Conservation (phyloP, 345 rosid species). For the Eucalyptus sp. region DNA sequence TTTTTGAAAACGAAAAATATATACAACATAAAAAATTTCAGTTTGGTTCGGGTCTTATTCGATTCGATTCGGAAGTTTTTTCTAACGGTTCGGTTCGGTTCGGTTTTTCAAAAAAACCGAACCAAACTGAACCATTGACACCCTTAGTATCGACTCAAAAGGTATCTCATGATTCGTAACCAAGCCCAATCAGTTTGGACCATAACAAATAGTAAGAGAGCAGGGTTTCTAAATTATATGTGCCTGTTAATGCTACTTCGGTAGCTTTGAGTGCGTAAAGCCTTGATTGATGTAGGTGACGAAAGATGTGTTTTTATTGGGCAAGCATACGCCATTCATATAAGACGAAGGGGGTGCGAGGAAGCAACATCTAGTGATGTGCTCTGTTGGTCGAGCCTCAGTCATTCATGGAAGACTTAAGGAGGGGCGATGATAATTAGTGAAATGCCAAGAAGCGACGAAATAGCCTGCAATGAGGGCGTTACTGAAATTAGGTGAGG, state of each 20-base stretch:
- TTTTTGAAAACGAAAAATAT: too few relatives aligned
- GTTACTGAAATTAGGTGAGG: background rate
- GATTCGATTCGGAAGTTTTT: too few relatives aligned
- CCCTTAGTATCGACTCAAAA: background rate
- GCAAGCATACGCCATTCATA: background rate
- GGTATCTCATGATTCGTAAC: background rate
- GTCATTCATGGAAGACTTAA: background rate
- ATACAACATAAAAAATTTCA: too few relatives aligned
- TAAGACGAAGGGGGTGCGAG: background rate
- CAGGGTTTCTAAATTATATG: background rate
- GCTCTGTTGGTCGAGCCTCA: background rate
- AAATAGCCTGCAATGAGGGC: background rate
- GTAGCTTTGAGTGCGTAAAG: background rate
- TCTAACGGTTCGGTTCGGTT: too few relatives aligned
- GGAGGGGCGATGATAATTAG: background rate
- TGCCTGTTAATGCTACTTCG: background rate
- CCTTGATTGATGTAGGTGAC: background rate
- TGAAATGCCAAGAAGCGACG: background rate
- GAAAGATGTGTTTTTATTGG: background rate
- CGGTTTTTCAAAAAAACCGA: too few relatives aligned
- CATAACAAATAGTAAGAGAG: background rate
- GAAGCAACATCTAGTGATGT: background rate
- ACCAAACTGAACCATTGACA: too few relatives aligned
- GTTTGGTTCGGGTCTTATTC: too few relatives aligned
- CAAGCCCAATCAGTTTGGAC: background rate